Evolutionary conservation across 305 asterid species (phyloP).

Genomic region (Fraxinus dipetala): DNA sequence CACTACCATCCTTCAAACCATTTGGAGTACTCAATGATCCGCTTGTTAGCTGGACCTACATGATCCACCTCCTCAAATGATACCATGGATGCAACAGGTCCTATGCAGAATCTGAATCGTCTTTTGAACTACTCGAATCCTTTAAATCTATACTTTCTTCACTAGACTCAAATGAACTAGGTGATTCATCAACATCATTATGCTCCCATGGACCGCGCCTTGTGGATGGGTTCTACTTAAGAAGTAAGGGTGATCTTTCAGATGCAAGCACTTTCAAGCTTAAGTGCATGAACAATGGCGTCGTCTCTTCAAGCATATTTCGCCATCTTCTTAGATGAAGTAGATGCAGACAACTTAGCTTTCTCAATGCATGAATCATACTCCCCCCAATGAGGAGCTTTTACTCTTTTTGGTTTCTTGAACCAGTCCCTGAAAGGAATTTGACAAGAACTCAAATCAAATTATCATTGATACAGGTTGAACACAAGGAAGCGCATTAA

Average conservation of each 20-base stretch:
- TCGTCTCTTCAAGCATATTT: not conserved
- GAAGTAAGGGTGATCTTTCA: not conserved
- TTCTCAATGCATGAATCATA: not conserved
- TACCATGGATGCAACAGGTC: too few relatives aligned
- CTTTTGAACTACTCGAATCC: too few relatives aligned
- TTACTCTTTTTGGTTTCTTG: not conserved
- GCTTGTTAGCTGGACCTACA: too few relatives aligned
- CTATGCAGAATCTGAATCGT: too few relatives aligned
- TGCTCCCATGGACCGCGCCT: conserved; percentile 1
- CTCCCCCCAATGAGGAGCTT: not conserved
- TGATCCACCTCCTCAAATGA: too few relatives aligned
- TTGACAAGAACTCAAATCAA: not conserved
- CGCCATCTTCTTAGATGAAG: not conserved
- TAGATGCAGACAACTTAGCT: not conserved
- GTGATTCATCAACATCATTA: conserved; percentile 29
- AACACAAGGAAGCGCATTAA: not conserved
- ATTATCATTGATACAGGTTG: not conserved
- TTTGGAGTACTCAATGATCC: not conserved
- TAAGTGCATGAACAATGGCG: not conserved
- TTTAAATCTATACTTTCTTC: conserved; percentile 18
- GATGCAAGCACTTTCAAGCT: not conserved
- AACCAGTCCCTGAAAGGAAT: not conserved
- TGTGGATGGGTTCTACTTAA: conserved; percentile 14
- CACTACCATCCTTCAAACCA: not conserved
- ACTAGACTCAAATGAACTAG: conserved; percentile 25